Evolutionary conservation across 768 basidiomycete genomes (phyloP), one percentile per base, ranked within the genome.

Genomic region (Boletus vinaceobasis): DNA sequence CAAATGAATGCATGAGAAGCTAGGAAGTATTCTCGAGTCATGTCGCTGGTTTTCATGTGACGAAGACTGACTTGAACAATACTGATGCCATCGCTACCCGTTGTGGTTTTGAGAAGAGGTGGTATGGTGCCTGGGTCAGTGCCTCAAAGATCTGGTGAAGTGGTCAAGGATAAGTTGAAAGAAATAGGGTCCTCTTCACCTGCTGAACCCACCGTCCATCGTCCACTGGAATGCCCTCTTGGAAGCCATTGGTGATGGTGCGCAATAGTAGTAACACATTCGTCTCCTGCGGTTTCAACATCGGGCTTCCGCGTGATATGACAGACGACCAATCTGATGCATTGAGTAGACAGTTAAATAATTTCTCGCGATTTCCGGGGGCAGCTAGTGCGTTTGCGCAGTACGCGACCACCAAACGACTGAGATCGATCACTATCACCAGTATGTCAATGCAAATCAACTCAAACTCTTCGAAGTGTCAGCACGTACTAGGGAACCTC

Each of bases 181-280:
- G 32, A 57, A 52, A 52, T 19, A n/a, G 23, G 52, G 11, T 37
- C 13, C 35, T 10, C 55, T 33, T 53, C 19, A 85, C 88, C 66
- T 79, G 74, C 26, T 70, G 67, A 17, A 78, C 71, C 86, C 86
- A 87, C 19, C 61, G 60, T 26, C 74, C 77, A 47, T 80, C 77
- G 7, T 67, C 70, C 38, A 78, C 57, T 5, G 60, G 65, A 7
- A 74, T 68, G 17, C 75, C 77, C 4, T 85, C 85, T 60, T 86
- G 81, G 65, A 94, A 85, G 33, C 79, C 73, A 69, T 99, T 99
- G 27, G 90, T 84, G 35, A 97, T 62, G 0, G 84, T 87, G 33
- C 95, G 81, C 46, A 97, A 74, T 2, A 88, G 76, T 26, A 99
- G 77, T 56, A 96, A 75, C 1, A 86, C 78, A 65, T 98, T 98